Base-by-base conservation (phyloP, 306 rosid species). In the Quercus engelmannii region DNA sequence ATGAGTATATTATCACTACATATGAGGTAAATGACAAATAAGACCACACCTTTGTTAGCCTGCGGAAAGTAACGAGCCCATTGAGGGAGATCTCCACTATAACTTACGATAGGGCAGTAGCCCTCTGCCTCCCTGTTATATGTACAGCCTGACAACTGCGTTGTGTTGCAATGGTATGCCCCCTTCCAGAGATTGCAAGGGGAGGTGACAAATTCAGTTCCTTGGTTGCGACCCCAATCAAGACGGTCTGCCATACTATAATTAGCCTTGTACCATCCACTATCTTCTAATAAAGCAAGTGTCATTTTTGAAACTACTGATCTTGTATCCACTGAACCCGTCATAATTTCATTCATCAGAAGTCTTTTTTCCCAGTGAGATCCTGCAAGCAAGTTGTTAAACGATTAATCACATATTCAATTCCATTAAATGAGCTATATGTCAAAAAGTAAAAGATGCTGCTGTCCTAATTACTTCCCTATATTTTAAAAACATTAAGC, bases 61-160 rank as follows among this genome's bases (percentile, higher is more conserved):
- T 93, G 99, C 0, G 99, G 85, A 79, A 91, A 96, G 86, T 96
- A 96, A 35, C 63, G 99, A 19, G 98, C 96, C 99, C 98, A 96
- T 75, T 78, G 97, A 78, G 99, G 99, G 55, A 96, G 97, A 73
- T 93, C 98, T 55, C 92, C 96, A 57, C 89, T 90, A 58, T 96
- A 93, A 77, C 90, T 96, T 78, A 96, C 86, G 33, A 93, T 93
- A 49, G 99, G 98, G 83, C 99, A 96, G 86, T 96, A 96, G 43
- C 99, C 99, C 84, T 96, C 99, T 17, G 99, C 99, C 90, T 96
- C 99, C 87, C 99, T 89, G 84, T 96, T 93, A 86, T 93, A 96
- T 12, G 97, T 96, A 81, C 99, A 96, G 58, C 99, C 97, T 41
- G 99, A 96, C 86, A 78, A 88, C 81, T 93, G 97, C 59, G 99